Evolutionary conservation across 768 basidiomycete genomes (phyloP).

Genomic region (Pisolithus tinctorius): DNA sequence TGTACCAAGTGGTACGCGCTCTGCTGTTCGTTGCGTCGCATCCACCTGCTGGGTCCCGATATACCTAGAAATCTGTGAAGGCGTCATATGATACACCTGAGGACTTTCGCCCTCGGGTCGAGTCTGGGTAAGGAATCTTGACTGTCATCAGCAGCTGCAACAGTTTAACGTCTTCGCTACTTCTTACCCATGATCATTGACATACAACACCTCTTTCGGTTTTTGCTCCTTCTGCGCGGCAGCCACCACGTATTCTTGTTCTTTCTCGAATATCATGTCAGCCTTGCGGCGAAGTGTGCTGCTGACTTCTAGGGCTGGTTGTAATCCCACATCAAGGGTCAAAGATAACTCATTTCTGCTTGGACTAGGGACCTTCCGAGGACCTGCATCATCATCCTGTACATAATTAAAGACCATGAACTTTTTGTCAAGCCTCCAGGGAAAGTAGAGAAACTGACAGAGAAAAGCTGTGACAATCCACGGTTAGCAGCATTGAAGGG

Average conservation of each 20-base stretch:
- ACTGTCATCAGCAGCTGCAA: not conserved
- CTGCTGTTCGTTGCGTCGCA: conserved; percentile 6
- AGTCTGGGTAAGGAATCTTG: conserved; percentile 76
- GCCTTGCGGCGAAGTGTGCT: conserved; percentile 51
- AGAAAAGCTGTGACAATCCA: conserved; percentile 33
- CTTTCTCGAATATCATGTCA: conserved; percentile 73
- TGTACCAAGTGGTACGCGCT: conserved; percentile 24
- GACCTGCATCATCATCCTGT: conserved; percentile 18
- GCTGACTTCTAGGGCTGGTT: conserved; percentile 52
- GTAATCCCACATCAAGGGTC: conserved; percentile 55
- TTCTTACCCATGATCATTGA: conserved; percentile 67
- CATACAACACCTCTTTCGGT: conserved; percentile 49
- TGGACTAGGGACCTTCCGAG: conserved; percentile 20
- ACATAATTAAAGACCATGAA: conserved; percentile 9
- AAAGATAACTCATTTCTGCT: conserved; percentile 41
- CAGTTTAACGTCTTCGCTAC: not conserved
- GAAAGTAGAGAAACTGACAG: conserved; percentile 14
- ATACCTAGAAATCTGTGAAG: conserved; percentile 29
- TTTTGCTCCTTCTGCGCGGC: conserved; percentile 13
- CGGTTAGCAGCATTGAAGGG: conserved; percentile 16
- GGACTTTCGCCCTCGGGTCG: conserved; percentile 47
- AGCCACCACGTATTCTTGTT: conserved; percentile 57
- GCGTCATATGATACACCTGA: conserved; percentile 43
- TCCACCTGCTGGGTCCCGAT: conserved; percentile 20
- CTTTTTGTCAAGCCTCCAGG: not conserved